Base-by-base conservation (phyloP, 2,329 filamentous ascomycete genomes). In the Cercospora zeina region DNA sequence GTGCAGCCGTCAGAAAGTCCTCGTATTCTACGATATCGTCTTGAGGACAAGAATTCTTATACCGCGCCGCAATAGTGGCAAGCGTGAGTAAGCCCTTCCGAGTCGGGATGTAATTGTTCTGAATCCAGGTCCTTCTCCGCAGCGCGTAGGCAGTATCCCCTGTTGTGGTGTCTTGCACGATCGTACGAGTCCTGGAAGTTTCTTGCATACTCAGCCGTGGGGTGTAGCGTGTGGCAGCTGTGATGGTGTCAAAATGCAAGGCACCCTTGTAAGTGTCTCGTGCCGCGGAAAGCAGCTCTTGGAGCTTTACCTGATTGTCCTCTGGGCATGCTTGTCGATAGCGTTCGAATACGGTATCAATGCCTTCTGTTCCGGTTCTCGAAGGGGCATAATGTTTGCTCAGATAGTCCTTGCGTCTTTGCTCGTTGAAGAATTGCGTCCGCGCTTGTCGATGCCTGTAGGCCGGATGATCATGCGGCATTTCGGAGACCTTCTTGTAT, bases 251-350 rank as follows among this genome's bases (percentile, higher is more conserved):
- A 31, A 19, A 49, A 21, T 42, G 39, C 36, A 10, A 45, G 30
- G 16, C 50, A 51, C 11, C 19, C 9, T 16, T 11, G 30, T 34
- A 58, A 16, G 53, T 19, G 1, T 13, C 21, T 31, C 39, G 50
- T 9, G 58, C 58, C 37, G 58, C 58, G 13, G 11, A 14, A 47
- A 60, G 50, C 31, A 60, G 50, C 24, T 54, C 37, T 8, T 54
- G 19, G n/a, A 47, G 37, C 50, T 19, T 45, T 30, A 60, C 50
- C 27, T 54, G 34, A 36, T 34, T 16, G 50, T 60, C 58, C 31
- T 37, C 39, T n/a, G 58, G 51, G 33, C 21, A 36, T 34, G 37
- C 51, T 27, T 60, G 36, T 16, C 39, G 27, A 24, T 60, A 60
- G 7, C 45, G 49, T 19, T 34, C 37, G 30, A 47, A 31, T 14